Conservation (phyloP, 495 filamentous ascomycete genomes). For the Rhizodiscina lignyota region DNA sequence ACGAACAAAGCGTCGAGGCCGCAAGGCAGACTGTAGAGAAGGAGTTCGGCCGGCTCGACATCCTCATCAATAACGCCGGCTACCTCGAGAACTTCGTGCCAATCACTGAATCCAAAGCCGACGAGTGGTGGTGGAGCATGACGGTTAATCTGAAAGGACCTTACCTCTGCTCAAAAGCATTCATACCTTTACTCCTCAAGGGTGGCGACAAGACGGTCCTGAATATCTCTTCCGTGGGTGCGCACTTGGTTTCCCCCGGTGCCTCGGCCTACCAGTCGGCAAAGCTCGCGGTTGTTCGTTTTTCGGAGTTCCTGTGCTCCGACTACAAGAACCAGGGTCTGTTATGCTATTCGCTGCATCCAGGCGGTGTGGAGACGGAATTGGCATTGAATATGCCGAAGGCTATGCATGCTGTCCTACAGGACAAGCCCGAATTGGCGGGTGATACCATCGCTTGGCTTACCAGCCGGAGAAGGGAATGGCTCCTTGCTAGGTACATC, state of each 20-base stretch:
- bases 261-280: neutral
- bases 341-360: neutral
- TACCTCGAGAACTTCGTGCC: neutral
- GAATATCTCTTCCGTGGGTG: neutral
- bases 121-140: neutral
- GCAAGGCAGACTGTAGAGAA: neutral
- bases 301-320: neutral
- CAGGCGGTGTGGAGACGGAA: neutral
- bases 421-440: neutral
- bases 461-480: neutral
- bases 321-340: neutral
- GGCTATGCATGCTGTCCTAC: neutral
- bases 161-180: neutral
- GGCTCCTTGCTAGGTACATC: neutral
- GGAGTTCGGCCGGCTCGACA: neutral
- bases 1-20: neutral
- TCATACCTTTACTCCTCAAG: neutral
- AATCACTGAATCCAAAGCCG: neutral
- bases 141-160: neutral
- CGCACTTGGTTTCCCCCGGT: neutral
- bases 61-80: neutral
- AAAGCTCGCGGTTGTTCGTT: neutral
- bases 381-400: neutral
- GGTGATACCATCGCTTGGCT: neutral
- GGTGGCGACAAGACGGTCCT: neutral